phyloP scores from a whole-genome alignment of 2,329 filamentous ascomycete species.

The Bisporella sp. region DNA sequence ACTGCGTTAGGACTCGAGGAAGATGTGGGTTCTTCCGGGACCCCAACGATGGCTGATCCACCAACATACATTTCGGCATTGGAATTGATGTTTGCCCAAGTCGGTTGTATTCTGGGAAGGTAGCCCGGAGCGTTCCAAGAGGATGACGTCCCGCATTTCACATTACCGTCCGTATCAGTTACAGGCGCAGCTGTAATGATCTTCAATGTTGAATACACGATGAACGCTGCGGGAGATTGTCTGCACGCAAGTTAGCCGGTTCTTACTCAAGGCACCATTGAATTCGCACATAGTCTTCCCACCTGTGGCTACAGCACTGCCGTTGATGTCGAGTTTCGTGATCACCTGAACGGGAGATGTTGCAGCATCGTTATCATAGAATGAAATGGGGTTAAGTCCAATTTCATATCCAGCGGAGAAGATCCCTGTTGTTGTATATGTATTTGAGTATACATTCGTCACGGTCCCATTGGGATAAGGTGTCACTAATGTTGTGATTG shows the following conservation, averaged over 20 bases:
- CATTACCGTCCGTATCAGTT: too few species aligned
- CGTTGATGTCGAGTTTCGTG: background rate
- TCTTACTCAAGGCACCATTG: background rate
- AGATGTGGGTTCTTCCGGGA: too few species aligned
- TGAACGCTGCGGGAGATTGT: constrained; percentile 10
- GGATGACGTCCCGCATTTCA: too few species aligned
- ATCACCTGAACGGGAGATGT: background rate
- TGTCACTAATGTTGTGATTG: constrained; percentile 8
- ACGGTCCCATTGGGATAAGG: constrained; percentile 7
- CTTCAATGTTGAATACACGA: constrained; percentile 2
- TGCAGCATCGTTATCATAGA: constrained; percentile 2
- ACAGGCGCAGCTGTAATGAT: too few species aligned
- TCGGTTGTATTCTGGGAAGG: too few species aligned
- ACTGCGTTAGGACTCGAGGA: constrained; percentile 5
- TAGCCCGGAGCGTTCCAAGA: too few species aligned
- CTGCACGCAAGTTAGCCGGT: background rate
- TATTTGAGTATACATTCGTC: constrained; percentile 5
- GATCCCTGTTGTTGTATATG: constrained; percentile 5
- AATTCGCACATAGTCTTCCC: constrained; percentile 5
- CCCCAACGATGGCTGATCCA: too few species aligned
- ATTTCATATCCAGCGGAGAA: background rate
- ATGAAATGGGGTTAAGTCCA: constrained; percentile 3
- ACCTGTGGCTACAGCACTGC: constrained; percentile 3
- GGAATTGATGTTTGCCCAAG: too few species aligned
- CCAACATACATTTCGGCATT: too few species aligned